Base-by-base conservation (phyloP, 2,329 filamentous ascomycete species). In the Fusarium sp. region DNA sequence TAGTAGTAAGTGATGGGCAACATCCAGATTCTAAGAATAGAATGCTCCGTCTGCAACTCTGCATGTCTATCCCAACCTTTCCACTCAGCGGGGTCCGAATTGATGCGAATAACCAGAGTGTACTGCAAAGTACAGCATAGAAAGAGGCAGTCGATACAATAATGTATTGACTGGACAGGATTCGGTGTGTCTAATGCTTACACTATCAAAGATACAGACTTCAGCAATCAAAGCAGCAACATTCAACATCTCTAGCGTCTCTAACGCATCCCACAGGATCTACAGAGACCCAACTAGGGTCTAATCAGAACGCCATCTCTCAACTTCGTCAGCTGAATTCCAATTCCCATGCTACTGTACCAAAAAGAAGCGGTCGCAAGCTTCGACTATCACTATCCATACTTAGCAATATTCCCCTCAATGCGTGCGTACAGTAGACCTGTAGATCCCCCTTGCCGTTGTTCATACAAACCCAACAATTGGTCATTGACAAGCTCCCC, bases 1-100 rank as follows among this genome's bases (percentile, higher is more conserved):
- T 74, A 28, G 58, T 7, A 41, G 44, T 37, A 30, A 58, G 34
- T 21, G 43, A 51, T 28, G n/a, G 16, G 25, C 53, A 62, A 48
- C 23, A 51, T 39, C n/a, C 57, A 60, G 45, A 45, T 12, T 71
- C 73, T 73, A 75, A 75, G 57, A 75, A 75, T 75, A 75, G 73
- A 71, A 54, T 39, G 25, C 34, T 41, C 48, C 46, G 65, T 57
- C 67, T 61, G 52, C 50, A 56, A 56, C 28, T 19, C 53, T 69
- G 42, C 46, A 62, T 48, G 58, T 60, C 50, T 69, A 63, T 69
- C 68, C 66, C 50, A 60, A 70, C 62, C 61, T 65, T 62, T 65
- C 34, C 56, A 57, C 59, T 41, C 65, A 57, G 69, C 51, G 68
- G 70, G 70, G 63, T 65, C 53, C 37, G 19, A 65, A 43, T 34